Percentiles rank a stretch among this genome's conserved stretches.
Conservation (phyloP, 129 eudicot genomes). For the Artemisia annua region DNA sequence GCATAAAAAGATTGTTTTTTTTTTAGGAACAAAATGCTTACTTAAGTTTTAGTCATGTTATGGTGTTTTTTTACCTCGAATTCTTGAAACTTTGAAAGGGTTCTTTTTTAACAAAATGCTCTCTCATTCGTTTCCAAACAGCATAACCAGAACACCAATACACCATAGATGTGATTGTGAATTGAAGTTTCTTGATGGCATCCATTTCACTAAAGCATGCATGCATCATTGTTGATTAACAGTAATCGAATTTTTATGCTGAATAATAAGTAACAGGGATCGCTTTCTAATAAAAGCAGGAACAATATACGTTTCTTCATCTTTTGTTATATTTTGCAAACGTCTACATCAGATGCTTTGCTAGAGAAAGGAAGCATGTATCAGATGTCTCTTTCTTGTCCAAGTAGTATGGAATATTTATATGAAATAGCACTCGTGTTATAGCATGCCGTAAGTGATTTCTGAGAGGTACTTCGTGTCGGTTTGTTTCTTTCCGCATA, state of each 20-base stretch:
- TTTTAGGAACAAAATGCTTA: no score
- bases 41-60: no score
- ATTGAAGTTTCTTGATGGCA: slow-evolving; percentile 24
- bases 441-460: slow-evolving; percentile 3
- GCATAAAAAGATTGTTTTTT: no score
- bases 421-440: slow-evolving; percentile 13
- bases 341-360: slow-evolving; percentile 28
- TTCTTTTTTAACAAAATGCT: no score
- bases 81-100: no score
- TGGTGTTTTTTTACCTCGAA: no score
- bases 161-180: not conserved
- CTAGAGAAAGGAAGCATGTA: slow-evolving; percentile 8
- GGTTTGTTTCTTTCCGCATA: not conserved
- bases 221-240: slow-evolving; percentile 20
- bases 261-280: slow-evolving; percentile 16
- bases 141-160: no score
- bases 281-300: slow-evolving; percentile 18
- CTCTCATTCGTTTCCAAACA: no score
- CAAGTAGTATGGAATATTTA: slow-evolving; percentile 27
- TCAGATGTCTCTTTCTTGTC: slow-evolving; percentile 31
- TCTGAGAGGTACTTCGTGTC: not conserved
- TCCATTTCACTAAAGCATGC: not conserved
- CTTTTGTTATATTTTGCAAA: slow-evolving; percentile 18
- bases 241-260: not conserved
- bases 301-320: slow-evolving; percentile 21